A percentile compares a stretch with the other conserved stretches of the same genome.
Conservation (phyloP, 1,284 basidiomycete genomes). For the Microbotryomycetes sp. region DNA sequence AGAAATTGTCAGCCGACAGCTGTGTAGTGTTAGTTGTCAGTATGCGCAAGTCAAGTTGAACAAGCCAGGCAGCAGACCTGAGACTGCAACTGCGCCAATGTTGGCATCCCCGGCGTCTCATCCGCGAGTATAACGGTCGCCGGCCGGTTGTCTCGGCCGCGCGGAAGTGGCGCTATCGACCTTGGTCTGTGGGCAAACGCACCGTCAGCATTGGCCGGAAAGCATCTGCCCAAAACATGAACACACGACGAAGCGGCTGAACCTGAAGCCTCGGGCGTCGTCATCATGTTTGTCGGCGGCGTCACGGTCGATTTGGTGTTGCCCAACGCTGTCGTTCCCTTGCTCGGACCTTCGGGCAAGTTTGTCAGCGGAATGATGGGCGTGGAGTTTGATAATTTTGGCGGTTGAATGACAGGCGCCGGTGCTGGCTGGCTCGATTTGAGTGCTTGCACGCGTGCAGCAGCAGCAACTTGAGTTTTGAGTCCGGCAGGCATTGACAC, state of each 20-base stretch:
- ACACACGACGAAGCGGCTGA: not conserved
- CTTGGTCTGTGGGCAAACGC: not conserved
- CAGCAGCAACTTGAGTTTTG: constrained; percentile 4
- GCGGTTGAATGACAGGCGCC: not conserved
- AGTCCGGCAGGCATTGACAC: not conserved
- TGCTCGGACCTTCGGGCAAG: not conserved
- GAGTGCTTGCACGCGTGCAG: constrained; percentile 3
- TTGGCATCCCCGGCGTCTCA: not conserved
- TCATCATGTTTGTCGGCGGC: not conserved
- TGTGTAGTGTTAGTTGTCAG: too few species aligned
- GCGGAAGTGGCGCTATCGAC: not conserved
- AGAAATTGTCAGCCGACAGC: not conserved
- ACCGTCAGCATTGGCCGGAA: not conserved
- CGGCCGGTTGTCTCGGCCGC: not conserved
- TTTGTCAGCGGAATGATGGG: not conserved
- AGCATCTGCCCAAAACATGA: too few species aligned
- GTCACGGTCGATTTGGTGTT: not conserved
- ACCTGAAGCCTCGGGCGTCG: not conserved
- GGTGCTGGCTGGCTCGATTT: not conserved
- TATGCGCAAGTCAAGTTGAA: too few species aligned
- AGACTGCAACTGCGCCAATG: constrained; percentile 1
- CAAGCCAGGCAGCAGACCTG: not conserved
- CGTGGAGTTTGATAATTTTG: not conserved
- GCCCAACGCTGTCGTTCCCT: not conserved
- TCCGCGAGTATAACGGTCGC: constrained; percentile 1